Percentiles rank a stretch among this genome's conserved stretches.
Evolutionary conservation across 2,329 filamentous ascomycete genomes (phyloP).

Genomic region (Rhinocladiella mackenziei): DNA sequence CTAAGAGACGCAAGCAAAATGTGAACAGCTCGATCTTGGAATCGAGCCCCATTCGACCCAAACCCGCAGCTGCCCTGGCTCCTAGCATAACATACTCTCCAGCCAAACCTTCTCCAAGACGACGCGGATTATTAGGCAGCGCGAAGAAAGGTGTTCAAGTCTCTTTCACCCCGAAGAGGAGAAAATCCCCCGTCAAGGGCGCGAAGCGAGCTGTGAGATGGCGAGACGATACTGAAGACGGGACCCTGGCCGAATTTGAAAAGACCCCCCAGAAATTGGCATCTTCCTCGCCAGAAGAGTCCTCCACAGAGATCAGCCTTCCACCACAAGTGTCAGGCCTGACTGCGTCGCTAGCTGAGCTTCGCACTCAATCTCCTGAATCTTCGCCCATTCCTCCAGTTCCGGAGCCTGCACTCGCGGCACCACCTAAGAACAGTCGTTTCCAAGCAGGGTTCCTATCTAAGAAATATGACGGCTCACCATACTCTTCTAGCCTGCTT

Average conservation of each 20-base stretch:
- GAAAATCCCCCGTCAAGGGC: conserved; percentile 57
- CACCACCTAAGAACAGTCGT: conserved; percentile 65
- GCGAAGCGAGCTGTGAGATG: conserved; percentile 78
- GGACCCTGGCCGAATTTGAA: conserved; percentile 82
- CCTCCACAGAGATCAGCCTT: conserved; percentile 53
- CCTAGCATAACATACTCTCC: conserved; percentile 52
- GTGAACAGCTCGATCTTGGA: conserved; percentile 38
- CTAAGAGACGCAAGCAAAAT: conserved; percentile 60
- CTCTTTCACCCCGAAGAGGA: conserved; percentile 76
- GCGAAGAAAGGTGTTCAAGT: conserved; percentile 63
- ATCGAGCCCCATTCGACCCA: conserved; percentile 47
- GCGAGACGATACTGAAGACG: conserved; percentile 86
- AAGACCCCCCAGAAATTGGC: conserved; percentile 70
- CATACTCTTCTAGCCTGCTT: conserved; percentile 43
- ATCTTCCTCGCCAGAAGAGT: conserved; percentile 40
- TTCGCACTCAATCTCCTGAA: conserved; percentile 39
- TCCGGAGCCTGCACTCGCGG: conserved; percentile 54
- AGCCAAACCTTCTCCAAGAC: conserved; percentile 72
- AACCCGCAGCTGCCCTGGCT: conserved; percentile 35
- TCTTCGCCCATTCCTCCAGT: conserved; percentile 56
- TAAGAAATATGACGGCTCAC: conserved; percentile 62
- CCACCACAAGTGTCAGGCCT: conserved; percentile 52
- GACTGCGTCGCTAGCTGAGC: conserved; percentile 36
- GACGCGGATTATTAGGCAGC: conserved; percentile 60
- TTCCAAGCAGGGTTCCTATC: conserved; percentile 88